Percentiles rank a stretch among this genome's conserved stretches.
Evolutionary conservation across 257 asterid species (phyloP).

Genomic region (Capsicum chinense): DNA sequence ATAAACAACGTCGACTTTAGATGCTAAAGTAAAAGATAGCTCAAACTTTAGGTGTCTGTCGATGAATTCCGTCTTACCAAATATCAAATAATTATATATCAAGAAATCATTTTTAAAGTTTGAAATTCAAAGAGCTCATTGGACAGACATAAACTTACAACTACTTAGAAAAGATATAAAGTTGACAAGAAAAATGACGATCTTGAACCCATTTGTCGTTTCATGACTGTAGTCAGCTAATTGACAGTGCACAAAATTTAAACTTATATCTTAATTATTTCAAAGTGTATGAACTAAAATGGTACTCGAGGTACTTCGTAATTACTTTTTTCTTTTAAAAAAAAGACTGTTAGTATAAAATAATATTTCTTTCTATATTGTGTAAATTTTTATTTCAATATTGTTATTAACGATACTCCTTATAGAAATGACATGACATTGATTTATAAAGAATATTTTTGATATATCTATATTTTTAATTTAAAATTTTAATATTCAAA

Average conservation of each 20-base stretch:
- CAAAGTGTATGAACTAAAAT: not conserved
- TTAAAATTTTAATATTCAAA: not conserved
- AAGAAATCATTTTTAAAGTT: not conserved
- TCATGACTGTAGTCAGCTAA: not conserved
- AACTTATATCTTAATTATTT: not conserved
- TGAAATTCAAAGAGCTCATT: not conserved
- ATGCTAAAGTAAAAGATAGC: no score
- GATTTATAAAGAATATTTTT: not conserved
- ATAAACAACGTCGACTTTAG: no score
- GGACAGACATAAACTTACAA: not conserved
- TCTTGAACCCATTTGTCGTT: not conserved
- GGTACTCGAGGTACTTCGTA: not conserved
- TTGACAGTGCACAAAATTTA: no score
- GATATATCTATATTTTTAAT: not conserved
- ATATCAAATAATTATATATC: not conserved
- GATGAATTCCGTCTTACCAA: not conserved
- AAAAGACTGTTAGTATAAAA: no score
- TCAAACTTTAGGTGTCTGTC: no score
- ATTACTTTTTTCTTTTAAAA: no score
- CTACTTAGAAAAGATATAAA: not conserved
- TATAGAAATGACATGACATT: not conserved
- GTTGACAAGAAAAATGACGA: not conserved
- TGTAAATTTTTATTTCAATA: not conserved
- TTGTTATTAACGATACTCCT: not conserved
- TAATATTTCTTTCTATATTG: not conserved